Percentiles rank a stretch among this genome's conserved stretches.
These are phyloP conservation scores for Candida saitoana DNA, from an alignment of 805 yeast species.

Conservation along the genomic window DNA sequence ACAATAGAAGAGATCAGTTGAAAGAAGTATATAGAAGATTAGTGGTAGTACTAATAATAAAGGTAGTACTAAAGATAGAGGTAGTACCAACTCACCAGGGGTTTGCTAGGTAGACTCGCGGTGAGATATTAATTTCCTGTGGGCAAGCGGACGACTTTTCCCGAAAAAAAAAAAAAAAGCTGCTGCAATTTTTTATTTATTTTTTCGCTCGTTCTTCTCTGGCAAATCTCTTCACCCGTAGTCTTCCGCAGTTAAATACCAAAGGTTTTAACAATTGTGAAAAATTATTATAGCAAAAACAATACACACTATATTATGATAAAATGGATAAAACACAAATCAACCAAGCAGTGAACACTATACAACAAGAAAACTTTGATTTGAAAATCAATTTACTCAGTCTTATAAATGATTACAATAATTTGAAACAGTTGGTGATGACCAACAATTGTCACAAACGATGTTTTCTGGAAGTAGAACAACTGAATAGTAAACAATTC, in stretches of 20 bases:
- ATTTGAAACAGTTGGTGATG: conserved; percentile 27
- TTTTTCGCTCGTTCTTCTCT: too few relatives aligned
- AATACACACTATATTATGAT: background rate
- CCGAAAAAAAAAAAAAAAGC: too few relatives aligned
- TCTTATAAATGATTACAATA: conserved; percentile 39
- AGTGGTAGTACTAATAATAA: too few relatives aligned
- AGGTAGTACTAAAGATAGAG: too few relatives aligned
- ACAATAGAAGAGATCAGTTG: too few relatives aligned
- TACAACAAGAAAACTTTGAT: conserved; percentile 31
- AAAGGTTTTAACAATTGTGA: background rate
- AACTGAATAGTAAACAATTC: background rate
- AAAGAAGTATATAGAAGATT: too few relatives aligned
- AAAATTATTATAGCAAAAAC: background rate
- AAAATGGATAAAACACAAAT: background rate
- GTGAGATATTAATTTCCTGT: background rate
- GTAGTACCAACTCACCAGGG: background rate
- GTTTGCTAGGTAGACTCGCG: background rate
- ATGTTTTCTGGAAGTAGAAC: conserved; percentile 6
- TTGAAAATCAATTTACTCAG: conserved; percentile 32
- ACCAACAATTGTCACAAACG: conserved; percentile 6
- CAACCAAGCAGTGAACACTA: conserved; percentile 5
- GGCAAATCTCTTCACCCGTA: background rate
- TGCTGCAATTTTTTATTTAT: too few relatives aligned
- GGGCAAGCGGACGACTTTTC: too few relatives aligned
- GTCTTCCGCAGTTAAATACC: background rate